These are phyloP conservation scores for Aspergillus pseudotamarii DNA, from an alignment of 2,329 filamentous ascomycete genomes.

Conservation along the genomic window DNA sequence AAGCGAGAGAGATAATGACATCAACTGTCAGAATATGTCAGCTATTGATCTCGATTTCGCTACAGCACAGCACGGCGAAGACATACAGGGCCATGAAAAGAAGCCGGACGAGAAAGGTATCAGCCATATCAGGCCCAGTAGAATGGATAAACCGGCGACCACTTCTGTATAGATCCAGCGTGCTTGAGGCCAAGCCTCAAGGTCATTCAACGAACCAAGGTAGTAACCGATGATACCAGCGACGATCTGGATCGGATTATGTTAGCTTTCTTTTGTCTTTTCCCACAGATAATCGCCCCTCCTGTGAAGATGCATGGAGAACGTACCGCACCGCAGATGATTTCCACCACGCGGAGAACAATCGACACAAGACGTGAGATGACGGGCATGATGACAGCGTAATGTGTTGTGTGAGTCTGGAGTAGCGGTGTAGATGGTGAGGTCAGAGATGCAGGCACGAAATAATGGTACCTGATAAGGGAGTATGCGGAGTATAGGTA, in stretches of 20 bases:
- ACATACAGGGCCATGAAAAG: conserved; percentile 64
- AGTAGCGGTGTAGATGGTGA: neutral
- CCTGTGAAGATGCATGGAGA: neutral
- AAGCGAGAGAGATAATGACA: conserved; percentile 67
- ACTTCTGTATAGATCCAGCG: conserved; percentile 77
- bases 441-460: neutral
- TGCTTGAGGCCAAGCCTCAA: conserved; percentile 58
- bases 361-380: conserved; percentile 59
- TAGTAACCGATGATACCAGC: conserved; percentile 70
- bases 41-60: neutral
- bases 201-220: conserved; percentile 55
- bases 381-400: conserved; percentile 48
- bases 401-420: neutral
- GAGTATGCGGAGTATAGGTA: neutral
- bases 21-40: conserved; percentile 53
- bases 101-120: conserved; percentile 70
- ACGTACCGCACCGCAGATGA: conserved; percentile 69
- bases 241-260: conserved; percentile 48
- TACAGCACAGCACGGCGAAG: neutral
- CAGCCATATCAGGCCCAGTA: conserved; percentile 72
- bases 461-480: neutral
- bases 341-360: conserved; percentile 62
- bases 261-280: neutral
- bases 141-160: conserved; percentile 68
- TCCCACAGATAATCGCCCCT: neutral